Conservation (phyloP, 768 basidiomycete genomes). For the Amanita thiersii region DNA sequence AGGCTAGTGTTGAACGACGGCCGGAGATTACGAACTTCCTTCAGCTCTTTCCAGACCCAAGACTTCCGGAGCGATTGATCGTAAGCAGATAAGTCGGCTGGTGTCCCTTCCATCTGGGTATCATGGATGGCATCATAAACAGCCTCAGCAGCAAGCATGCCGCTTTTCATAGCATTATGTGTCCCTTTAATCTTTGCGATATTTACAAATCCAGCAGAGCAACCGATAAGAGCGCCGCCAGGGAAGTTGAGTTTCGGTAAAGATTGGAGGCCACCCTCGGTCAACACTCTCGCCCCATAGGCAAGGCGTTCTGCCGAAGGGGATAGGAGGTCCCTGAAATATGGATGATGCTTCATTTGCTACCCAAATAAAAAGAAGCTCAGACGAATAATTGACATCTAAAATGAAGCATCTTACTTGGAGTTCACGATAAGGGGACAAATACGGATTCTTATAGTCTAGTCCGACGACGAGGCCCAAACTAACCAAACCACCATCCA, state of each 20-base stretch:
- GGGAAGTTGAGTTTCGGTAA: constrained; percentile 83
- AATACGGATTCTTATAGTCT: constrained; percentile 91
- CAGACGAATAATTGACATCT: not conserved
- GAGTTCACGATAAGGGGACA: constrained; percentile 88
- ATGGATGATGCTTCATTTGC: constrained; percentile 94
- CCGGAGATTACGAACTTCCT: constrained; percentile 86
- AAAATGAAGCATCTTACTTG: constrained; percentile 55
- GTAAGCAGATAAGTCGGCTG: constrained; percentile 67
- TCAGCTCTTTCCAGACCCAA: constrained; percentile 81
- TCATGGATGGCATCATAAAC: constrained; percentile 54
- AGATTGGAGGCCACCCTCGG: constrained; percentile 91
- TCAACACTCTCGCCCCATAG: constrained; percentile 85
- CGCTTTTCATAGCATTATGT: constrained; percentile 98
- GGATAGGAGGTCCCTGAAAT: constrained; percentile 74
- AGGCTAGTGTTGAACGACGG: constrained; percentile 79
- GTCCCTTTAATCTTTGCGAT: constrained; percentile 98
- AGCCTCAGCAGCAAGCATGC: constrained; percentile 92
- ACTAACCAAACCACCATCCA: constrained; percentile 85
- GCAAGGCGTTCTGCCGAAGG: constrained; percentile 65
- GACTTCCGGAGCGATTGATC: constrained; percentile 60
- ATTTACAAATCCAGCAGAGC: constrained; percentile 94
- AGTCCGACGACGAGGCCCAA: constrained; percentile 89
- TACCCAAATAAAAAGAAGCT: constrained; percentile 12
- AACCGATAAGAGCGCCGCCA: constrained; percentile 91
- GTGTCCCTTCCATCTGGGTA: constrained; percentile 10